Conservation (phyloP, 805 yeast genomes). For the Saccharomyces paradoxus region DNA sequence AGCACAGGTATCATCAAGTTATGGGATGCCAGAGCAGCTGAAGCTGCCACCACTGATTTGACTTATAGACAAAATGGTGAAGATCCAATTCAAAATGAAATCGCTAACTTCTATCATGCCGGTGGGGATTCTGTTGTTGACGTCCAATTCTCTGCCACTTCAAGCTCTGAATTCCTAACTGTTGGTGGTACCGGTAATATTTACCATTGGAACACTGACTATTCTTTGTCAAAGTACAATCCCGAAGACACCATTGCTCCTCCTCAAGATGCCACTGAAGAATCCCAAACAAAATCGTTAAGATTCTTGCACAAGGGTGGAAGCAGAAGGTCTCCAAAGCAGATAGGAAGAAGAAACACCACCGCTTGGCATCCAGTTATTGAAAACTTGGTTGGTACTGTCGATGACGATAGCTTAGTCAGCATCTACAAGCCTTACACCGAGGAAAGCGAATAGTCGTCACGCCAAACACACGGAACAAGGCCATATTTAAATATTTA, state of each 20-base stretch:
- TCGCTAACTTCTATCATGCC: constrained; percentile 19
- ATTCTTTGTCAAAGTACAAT: constrained; percentile 34
- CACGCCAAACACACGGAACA: not conserved
- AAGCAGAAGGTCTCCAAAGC: constrained; percentile 18
- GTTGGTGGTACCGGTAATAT: constrained; percentile 26
- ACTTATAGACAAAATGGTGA: constrained; percentile 17
- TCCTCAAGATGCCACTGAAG: constrained; percentile 35
- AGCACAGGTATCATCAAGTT: constrained; percentile 22
- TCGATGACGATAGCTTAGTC: constrained; percentile 26
- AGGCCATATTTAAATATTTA: not conserved
- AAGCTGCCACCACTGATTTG: constrained; percentile 14
- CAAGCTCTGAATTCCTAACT: constrained; percentile 20
- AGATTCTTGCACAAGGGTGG: constrained; percentile 27
- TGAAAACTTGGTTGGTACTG: constrained; percentile 25
- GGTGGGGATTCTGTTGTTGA: constrained; percentile 25
- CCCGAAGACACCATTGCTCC: constrained; percentile 36
- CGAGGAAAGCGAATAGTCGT: not conserved
- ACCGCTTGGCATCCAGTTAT: constrained; percentile 29
- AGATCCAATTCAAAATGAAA: constrained; percentile 16
- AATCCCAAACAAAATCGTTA: constrained; percentile 24
- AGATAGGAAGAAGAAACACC: constrained; percentile 20
- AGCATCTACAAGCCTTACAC: constrained; percentile 27
- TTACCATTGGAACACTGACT: constrained; percentile 30
- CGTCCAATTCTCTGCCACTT: constrained; percentile 19
- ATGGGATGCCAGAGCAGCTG: constrained; percentile 26